A percentile compares a stretch with the other conserved stretches of the same genome.
Conservation (phyloP, 116 monocot genomes). For the Posidonia oceanica region DNA sequence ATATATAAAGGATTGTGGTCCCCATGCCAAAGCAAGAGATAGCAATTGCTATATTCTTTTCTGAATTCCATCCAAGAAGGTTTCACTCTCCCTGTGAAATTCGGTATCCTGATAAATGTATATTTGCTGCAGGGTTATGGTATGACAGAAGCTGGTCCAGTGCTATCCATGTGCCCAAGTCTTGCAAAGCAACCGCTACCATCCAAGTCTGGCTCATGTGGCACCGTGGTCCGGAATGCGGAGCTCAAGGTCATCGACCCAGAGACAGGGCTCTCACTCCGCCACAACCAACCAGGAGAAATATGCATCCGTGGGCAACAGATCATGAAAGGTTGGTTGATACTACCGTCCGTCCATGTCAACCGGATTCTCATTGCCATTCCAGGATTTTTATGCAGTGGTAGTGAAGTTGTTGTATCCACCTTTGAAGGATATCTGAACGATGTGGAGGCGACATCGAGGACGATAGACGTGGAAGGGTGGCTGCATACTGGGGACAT, state of each 20-base stretch:
- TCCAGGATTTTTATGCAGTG: background rate
- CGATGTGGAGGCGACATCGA: slow-evolving; percentile 31
- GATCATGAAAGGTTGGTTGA: slow-evolving; percentile 74
- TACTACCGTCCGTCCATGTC: too few species aligned
- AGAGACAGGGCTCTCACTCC: slow-evolving; percentile 61
- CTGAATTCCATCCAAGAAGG: too few species aligned
- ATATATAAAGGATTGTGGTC: too few species aligned
- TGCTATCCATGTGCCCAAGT: slow-evolving; percentile 73
- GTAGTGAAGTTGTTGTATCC: background rate
- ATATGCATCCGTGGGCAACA: slow-evolving; percentile 64
- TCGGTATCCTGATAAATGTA: background rate
- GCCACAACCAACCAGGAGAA: slow-evolving; percentile 21
- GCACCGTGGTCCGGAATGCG: slow-evolving; percentile 76
- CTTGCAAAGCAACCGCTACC: slow-evolving; percentile 61
- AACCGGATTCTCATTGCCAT: background rate
- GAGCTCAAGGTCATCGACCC: slow-evolving; percentile 73
- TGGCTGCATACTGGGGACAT: slow-evolving; percentile 66
- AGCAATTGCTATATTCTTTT: too few species aligned
- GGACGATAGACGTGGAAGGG: slow-evolving; percentile 40
- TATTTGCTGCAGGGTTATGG: slow-evolving; percentile 43
- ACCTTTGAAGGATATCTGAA: slow-evolving; percentile 31
- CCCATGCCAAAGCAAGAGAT: too few species aligned
- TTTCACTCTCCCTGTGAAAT: too few species aligned
- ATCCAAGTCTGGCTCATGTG: slow-evolving; percentile 68
- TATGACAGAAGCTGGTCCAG: slow-evolving; percentile 92